Evolutionary conservation across 257 asterid genomes (phyloP).

Genomic region (Lithospermum erythrorhizon): DNA sequence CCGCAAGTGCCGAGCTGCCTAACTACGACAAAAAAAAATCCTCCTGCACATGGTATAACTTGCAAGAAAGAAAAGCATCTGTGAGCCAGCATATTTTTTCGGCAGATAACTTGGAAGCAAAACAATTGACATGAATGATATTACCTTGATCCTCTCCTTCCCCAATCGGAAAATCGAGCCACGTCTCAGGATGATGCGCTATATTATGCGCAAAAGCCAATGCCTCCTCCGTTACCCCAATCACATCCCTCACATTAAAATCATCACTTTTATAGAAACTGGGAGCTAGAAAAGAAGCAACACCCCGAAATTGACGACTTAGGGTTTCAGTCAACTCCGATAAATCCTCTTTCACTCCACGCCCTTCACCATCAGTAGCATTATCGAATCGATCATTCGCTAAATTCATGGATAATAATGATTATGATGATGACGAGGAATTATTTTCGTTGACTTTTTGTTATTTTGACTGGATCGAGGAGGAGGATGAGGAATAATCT

Average conservation of each 20-base stretch:
- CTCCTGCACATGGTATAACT: not conserved
- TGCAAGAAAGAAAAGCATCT: too few relatives aligned
- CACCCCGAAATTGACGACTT: conserved; percentile 85
- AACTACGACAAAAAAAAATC: too few relatives aligned
- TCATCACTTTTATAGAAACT: conserved; percentile 27
- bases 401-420: conserved; percentile 23
- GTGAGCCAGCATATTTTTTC: too few relatives aligned
- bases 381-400: too few relatives aligned
- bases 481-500: not conserved
- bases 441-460: conserved; percentile 9
- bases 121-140: not conserved
- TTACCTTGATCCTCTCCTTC: conserved; percentile 56
- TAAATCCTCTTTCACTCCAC: conserved; percentile 78
- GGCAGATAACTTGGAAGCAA: too few relatives aligned
- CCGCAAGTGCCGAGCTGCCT: too few relatives aligned
- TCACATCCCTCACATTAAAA: conserved; percentile 29
- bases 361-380: conserved; percentile 32
- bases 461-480: conserved; percentile 20
- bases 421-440: not conserved
- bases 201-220: conserved; percentile 77
- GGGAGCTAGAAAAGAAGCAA: conserved; percentile 93
- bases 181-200: conserved; percentile 98
- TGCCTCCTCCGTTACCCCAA: conserved; percentile 82
- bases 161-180: conserved; percentile 88
- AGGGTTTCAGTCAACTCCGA: conserved; percentile 75